Evolutionary conservation across 495 filamentous ascomycete genomes (phyloP).

Genomic region (Annulohypoxylon moriforme): DNA sequence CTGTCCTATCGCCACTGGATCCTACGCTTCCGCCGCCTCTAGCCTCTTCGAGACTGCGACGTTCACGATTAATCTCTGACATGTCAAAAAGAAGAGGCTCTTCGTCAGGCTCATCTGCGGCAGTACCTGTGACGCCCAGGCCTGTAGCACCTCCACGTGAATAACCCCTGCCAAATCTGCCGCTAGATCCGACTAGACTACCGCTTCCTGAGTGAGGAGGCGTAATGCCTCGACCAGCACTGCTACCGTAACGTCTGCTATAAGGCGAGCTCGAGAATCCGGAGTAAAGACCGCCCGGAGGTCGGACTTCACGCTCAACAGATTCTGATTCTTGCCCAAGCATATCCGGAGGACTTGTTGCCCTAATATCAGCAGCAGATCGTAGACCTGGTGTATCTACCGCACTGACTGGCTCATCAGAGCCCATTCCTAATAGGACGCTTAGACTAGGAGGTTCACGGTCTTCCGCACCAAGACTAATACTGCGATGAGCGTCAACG

Average conservation of each 20-base stretch:
- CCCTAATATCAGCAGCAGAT: constrained; percentile 58
- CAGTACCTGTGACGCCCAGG: constrained; percentile 57
- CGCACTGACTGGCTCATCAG: constrained; percentile 46
- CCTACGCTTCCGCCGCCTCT: constrained; percentile 61
- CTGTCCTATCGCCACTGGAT: constrained; percentile 44
- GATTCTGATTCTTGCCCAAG: constrained; percentile 58
- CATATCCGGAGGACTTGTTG: constrained; percentile 52
- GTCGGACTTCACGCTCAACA: constrained; percentile 51
- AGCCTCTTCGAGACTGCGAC: constrained; percentile 79
- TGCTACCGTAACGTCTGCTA: constrained; percentile 50
- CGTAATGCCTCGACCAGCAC: constrained; percentile 43
- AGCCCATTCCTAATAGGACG: constrained; percentile 63
- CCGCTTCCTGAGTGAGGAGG: constrained; percentile 52
- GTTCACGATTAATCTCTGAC: constrained; percentile 78
- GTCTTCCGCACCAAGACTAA: constrained; percentile 80
- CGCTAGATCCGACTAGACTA: constrained; percentile 62
- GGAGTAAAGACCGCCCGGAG: constrained; percentile 47
- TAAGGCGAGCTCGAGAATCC: constrained; percentile 49
- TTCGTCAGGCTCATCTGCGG: constrained; percentile 70
- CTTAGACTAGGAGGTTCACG: constrained; percentile 69
- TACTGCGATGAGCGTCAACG: constrained; percentile 74
- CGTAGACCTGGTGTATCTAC: constrained; percentile 53
- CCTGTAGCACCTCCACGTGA: constrained; percentile 59
- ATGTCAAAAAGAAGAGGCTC: constrained; percentile 89
- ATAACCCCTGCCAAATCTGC: constrained; percentile 64